Conservation (phyloP, 495 filamentous ascomycete genomes). For the Aspergillus hancockii region DNA sequence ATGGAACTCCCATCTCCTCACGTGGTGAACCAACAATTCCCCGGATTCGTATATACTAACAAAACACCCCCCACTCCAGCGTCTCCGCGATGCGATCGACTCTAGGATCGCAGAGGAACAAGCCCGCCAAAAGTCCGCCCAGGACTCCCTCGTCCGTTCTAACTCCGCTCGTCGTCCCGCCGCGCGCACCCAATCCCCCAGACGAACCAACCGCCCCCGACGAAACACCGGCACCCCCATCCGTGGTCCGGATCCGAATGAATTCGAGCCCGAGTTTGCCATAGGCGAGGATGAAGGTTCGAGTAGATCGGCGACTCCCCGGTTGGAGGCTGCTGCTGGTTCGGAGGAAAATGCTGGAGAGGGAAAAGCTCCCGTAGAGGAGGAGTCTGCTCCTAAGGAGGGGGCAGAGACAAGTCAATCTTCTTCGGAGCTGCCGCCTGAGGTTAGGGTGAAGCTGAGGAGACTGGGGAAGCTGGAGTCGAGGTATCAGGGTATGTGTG, state of each 20-base stretch:
- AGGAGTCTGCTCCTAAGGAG: slow-evolving; percentile 27
- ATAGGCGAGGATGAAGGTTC: slow-evolving; percentile 74
- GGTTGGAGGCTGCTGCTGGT: slow-evolving; percentile 23
- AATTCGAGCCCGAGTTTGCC: slow-evolving; percentile 80
- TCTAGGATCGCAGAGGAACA: slow-evolving; percentile 87
- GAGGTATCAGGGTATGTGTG: slow-evolving; percentile 81
- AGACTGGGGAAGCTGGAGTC: slow-evolving; percentile 85
- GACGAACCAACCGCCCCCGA: slow-evolving; percentile 48
- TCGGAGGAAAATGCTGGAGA: slow-evolving; percentile 32
- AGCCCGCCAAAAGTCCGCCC: slow-evolving; percentile 64
- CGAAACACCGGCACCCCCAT: slow-evolving; percentile 53
- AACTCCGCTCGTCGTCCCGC: slow-evolving; percentile 52
- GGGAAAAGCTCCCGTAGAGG: slow-evolving; percentile 24
- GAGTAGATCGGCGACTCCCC: slow-evolving; percentile 57
- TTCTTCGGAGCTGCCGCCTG: slow-evolving; percentile 66
- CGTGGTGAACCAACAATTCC: neutral
- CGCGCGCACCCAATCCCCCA: slow-evolving; percentile 54
- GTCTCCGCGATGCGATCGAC: slow-evolving; percentile 83
- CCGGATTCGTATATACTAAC: neutral
- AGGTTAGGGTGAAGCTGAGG: slow-evolving; percentile 65
- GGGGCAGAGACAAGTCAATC: slow-evolving; percentile 24
- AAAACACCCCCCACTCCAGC: slow-evolving; percentile 50
- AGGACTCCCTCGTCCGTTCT: slow-evolving; percentile 50
- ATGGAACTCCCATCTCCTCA: neutral
- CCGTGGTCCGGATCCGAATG: slow-evolving; percentile 73